Evolutionary conservation across 768 basidiomycete species (phyloP).

Genomic region (Gloeophyllum trabeum): DNA sequence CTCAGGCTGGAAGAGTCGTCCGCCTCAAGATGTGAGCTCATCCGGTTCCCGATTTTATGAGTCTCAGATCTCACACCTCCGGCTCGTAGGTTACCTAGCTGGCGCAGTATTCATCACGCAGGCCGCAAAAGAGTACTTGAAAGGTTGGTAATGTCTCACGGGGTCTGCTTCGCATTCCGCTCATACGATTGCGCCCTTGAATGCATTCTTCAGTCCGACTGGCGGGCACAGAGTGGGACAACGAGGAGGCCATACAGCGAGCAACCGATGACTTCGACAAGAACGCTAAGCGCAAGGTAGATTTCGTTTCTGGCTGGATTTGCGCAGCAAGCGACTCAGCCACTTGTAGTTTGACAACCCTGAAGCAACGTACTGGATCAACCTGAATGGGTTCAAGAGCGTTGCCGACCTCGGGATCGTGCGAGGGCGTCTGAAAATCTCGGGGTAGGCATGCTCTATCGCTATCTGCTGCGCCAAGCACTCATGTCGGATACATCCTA

Average conservation of each 20-base stretch:
- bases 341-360: constrained; percentile 7
- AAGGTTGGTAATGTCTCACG: background rate
- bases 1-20: constrained; percentile 5
- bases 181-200: no score
- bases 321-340: background rate
- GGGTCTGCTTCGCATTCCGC: background rate
- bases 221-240: constrained; percentile 11
- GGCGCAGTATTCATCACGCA: constrained; percentile 13
- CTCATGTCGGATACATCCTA: background rate
- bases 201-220: constrained; percentile 3
- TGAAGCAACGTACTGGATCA: constrained; percentile 8
- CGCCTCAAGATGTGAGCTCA: constrained; percentile 11
- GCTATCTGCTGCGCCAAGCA: background rate
- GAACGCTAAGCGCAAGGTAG: constrained; percentile 13
- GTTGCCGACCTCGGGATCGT: constrained; percentile 9
- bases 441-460: constrained; percentile 5
- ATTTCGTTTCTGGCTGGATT: background rate
- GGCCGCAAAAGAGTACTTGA: constrained; percentile 4
- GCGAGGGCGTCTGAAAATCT: constrained; percentile 11
- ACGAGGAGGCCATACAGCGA: constrained; percentile 8
- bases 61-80: background rate
- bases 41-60: background rate
- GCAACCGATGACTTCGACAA: constrained; percentile 11
- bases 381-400: constrained; percentile 9
- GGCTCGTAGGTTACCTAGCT: constrained; percentile 11